Conservation (phyloP, 768 basidiomycete species). For the Mycena rosella region DNA sequence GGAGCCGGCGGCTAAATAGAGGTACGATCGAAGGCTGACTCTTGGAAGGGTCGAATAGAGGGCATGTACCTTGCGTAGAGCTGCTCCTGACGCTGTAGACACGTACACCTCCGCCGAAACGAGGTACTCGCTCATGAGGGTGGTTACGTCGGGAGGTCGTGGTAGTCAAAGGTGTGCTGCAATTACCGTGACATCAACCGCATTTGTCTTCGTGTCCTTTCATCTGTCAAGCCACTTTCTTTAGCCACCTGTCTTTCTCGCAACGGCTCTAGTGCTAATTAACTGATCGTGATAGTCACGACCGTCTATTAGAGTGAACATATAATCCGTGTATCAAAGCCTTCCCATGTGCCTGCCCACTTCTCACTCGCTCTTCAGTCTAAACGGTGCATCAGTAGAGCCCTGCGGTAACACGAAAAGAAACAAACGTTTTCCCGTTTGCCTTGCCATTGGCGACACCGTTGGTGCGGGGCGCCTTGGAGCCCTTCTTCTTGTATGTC, state of each 20-base stretch:
- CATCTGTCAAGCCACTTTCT: background rate
- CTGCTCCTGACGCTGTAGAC: constrained; percentile 61
- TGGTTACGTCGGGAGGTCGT: background rate
- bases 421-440: constrained; percentile 52
- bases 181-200: background rate
- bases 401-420: background rate
- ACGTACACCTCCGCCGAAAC: constrained; percentile 74
- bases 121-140: constrained; percentile 59
- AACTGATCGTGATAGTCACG: constrained; percentile 9
- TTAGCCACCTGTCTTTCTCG: background rate
- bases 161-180: too few species aligned
- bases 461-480: constrained; percentile 57
- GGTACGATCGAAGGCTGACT: constrained; percentile 25
- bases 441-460: constrained; percentile 59
- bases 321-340: constrained; percentile 3
- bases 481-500: constrained; percentile 77
- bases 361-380: constrained; percentile 41
- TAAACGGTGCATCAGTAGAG: too few species aligned
- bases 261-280: constrained; percentile 8
- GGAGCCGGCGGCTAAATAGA: constrained; percentile 53
- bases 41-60: constrained; percentile 25
- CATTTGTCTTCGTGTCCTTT: constrained; percentile 11
- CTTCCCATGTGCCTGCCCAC: background rate
- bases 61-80: constrained; percentile 68
- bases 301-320: constrained; percentile 24